These are phyloP conservation scores for Rhodosporidiobolus sp. DNA, from an alignment of 768 basidiomycete species.

Conservation along the genomic window DNA sequence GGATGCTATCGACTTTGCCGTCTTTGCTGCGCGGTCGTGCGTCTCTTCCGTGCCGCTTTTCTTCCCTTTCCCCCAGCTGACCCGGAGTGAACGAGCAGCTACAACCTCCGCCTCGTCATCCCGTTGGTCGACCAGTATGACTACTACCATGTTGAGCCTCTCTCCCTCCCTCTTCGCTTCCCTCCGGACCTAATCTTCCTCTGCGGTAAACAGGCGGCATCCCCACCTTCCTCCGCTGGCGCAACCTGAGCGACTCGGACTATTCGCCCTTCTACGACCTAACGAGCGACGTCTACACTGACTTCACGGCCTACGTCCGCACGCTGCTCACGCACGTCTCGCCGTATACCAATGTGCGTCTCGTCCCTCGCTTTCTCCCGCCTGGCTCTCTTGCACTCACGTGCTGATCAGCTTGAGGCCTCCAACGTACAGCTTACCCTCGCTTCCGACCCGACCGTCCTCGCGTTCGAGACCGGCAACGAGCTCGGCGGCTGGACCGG, in stretches of 20 bases:
- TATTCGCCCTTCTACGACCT: constrained; percentile 41
- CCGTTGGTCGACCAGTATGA: constrained; percentile 43
- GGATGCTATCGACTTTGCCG: constrained; percentile 47
- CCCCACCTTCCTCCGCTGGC: constrained; percentile 40
- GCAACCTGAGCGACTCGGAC: constrained; percentile 35
- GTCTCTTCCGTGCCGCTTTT: not conserved
- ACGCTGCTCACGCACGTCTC: constrained; percentile 35
- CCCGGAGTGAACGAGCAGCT: constrained; percentile 3
- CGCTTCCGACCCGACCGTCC: constrained; percentile 40
- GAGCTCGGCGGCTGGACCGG: constrained; percentile 38
- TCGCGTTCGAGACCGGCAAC: constrained; percentile 44
- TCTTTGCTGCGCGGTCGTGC: constrained; percentile 39
- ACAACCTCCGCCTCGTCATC: constrained; percentile 40
- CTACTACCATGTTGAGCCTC: constrained; percentile 37
- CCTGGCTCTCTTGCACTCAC: not conserved
- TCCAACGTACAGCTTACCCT: constrained; percentile 37
- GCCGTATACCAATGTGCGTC: constrained; percentile 37
- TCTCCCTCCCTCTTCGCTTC: not conserved
- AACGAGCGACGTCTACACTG: constrained; percentile 16
- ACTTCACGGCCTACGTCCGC: constrained; percentile 37
- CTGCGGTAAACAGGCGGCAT: not conserved
- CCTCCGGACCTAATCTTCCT: too few species aligned
- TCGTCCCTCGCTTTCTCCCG: not conserved
- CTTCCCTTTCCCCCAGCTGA: not conserved
- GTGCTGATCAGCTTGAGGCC: too few species aligned